These are phyloP conservation scores for Claviceps paspali DNA, from an alignment of 2,329 filamentous ascomycete species.

Conservation along the genomic window DNA sequence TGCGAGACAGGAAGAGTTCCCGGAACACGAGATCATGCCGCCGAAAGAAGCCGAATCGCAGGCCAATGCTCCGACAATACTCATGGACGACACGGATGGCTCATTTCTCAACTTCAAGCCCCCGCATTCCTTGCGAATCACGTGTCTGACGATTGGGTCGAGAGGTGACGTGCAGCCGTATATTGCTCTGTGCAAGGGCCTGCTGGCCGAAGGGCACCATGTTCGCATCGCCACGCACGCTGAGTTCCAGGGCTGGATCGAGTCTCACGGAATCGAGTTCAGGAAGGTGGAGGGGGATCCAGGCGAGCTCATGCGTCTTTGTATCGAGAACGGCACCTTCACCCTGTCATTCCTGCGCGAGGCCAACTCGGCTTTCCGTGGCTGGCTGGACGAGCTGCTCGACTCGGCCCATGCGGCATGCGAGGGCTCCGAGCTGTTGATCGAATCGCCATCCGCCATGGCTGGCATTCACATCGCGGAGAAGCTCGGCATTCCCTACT, in stretches of 20 bases:
- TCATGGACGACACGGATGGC: slow-evolving; percentile 79
- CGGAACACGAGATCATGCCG: slow-evolving; percentile 34
- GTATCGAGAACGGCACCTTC: slow-evolving; percentile 95
- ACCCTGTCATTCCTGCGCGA: slow-evolving; percentile 82
- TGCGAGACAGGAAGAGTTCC: slow-evolving; percentile 43
- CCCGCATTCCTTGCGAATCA: slow-evolving; percentile 60
- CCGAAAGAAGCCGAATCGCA: slow-evolving; percentile 30
- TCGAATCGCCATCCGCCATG: slow-evolving; percentile 95
- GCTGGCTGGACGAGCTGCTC: slow-evolving; percentile 87
- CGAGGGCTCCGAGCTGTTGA: slow-evolving; percentile 74
- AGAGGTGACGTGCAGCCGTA: slow-evolving; percentile 95
- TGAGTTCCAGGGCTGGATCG: slow-evolving; percentile 81
- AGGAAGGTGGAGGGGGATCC: slow-evolving; percentile 79
- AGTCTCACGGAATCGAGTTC: slow-evolving; percentile 89
- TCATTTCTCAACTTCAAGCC: slow-evolving; percentile 91
- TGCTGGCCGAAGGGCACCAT: slow-evolving; percentile 75
- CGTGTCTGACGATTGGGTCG: slow-evolving; percentile 90
- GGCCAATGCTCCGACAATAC: slow-evolving; percentile 53
- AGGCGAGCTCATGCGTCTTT: slow-evolving; percentile 85
- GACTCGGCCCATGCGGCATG: slow-evolving; percentile 71
- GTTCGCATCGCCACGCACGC: slow-evolving; percentile 79
- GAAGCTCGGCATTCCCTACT: slow-evolving; percentile 83
- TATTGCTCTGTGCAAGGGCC: slow-evolving; percentile 84
- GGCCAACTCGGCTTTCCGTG: slow-evolving; percentile 73
- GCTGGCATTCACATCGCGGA: slow-evolving; percentile 95